Percentiles rank a stretch among this genome's conserved stretches.
phyloP scores from a whole-genome alignment of 768 basidiomycete genomes.

The Kwoniella sp. region DNA sequence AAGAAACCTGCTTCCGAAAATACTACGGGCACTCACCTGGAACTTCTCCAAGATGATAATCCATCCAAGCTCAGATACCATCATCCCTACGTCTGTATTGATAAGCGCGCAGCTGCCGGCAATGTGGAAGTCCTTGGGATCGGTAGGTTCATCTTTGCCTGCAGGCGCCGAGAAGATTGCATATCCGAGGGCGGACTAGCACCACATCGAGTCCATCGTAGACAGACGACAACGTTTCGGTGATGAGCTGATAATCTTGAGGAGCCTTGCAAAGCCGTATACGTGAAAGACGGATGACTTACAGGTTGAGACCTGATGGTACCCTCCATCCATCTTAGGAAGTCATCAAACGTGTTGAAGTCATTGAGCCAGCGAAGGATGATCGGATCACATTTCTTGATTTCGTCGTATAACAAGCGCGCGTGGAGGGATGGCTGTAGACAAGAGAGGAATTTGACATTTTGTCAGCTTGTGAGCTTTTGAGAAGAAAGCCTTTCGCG shows the following conservation, averaged over 20 bases:
- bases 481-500: too few relatives aligned
- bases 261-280: not conserved
- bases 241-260: not conserved
- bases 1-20: too few relatives aligned
- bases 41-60: conserved; percentile 40
- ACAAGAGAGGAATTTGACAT: not conserved
- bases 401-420: conserved; percentile 25
- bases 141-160: conserved; percentile 20
- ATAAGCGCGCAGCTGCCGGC: conserved; percentile 39
- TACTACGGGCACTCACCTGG: conserved; percentile 44
- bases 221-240: not conserved
- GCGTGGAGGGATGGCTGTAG: conserved; percentile 41
- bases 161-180: conserved; percentile 40
- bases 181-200: conserved; percentile 33
- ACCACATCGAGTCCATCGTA: too few relatives aligned
- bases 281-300: not conserved
- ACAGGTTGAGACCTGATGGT: conserved; percentile 21
- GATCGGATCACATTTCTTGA: conserved; percentile 29
- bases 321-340: conserved; percentile 22
- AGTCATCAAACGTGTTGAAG: conserved; percentile 20
- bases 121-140: conserved; percentile 38
- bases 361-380: conserved; percentile 19
- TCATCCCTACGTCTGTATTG: conserved; percentile 27
- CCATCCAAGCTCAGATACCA: conserved; percentile 40
- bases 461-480: not conserved